Evolutionary conservation across 129 eudicot species (phyloP).

Genomic region (Sambucus nigra): DNA sequence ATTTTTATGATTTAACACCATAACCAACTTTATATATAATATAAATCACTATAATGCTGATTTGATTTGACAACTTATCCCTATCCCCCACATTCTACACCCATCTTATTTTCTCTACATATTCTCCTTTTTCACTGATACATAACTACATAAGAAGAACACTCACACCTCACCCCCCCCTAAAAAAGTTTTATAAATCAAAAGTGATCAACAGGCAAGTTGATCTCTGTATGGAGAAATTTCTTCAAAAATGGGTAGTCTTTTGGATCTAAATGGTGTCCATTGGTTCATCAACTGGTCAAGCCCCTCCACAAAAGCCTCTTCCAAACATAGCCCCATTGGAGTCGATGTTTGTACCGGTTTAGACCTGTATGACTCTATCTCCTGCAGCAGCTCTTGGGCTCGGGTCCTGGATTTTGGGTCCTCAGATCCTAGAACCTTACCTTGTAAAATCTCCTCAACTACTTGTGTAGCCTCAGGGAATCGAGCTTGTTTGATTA

Average conservation of each 20-base stretch:
- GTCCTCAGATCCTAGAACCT: constrained; percentile 46
- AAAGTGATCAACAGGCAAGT: constrained; percentile 58
- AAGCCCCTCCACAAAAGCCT: constrained; percentile 52
- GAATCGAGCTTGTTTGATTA: constrained; percentile 43
- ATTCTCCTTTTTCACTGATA: no score
- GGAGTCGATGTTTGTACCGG: constrained; percentile 10
- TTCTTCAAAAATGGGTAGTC: constrained; percentile 74
- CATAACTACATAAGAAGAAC: no score
- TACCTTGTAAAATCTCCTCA: constrained; percentile 39
- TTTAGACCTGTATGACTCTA: constrained; percentile 25
- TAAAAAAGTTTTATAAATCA: neutral
- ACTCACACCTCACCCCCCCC: neutral
- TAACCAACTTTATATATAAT: neutral
- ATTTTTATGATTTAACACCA: no score
- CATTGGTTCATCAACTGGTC: constrained; percentile 59
- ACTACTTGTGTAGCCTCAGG: constrained; percentile 42
- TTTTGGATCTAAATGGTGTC: constrained; percentile 48
- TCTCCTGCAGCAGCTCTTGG: constrained; percentile 45
- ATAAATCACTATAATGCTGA: neutral
- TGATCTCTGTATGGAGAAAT: constrained; percentile 65
- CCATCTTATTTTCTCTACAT: no score
- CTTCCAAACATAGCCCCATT: constrained; percentile 31
- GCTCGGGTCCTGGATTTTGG: constrained; percentile 45
- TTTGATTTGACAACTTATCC: neutral
- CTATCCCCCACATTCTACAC: neutral